phyloP scores from a whole-genome alignment of 495 filamentous ascomycete species.

The Penicillium psychrofluorescens region DNA sequence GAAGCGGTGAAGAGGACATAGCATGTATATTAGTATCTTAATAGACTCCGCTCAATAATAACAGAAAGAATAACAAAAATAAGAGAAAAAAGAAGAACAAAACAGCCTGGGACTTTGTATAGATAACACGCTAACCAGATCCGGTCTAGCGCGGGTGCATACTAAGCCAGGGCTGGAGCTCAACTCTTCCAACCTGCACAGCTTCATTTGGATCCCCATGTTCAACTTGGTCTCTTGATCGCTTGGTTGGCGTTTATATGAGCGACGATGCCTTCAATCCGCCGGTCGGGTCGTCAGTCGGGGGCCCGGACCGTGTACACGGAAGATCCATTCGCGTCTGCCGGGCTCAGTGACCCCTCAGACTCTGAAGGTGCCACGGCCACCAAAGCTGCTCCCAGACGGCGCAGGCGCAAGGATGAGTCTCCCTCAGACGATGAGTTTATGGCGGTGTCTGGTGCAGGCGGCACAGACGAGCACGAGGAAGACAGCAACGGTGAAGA shows the following conservation, averaged over 20 bases:
- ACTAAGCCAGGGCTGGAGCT: no score
- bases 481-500: constrained; percentile 1
- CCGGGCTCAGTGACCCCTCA: constrained; percentile 26
- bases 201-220: background rate
- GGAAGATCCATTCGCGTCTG: constrained; percentile 25
- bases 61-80: background rate
- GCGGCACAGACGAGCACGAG: constrained; percentile 7
- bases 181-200: no score
- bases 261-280: constrained; percentile 19
- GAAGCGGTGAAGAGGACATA: background rate
- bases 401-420: constrained; percentile 8
- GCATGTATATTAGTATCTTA: background rate
- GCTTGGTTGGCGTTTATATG: no score
- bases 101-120: no score
- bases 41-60: background rate
- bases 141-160: no score
- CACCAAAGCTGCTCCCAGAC: constrained; percentile 12
- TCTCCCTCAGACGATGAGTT: constrained; percentile 26
- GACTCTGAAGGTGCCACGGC: constrained; percentile 6
- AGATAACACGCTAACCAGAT: no score
- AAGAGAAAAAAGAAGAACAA: background rate
- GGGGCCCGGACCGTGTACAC: constrained; percentile 26
- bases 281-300: constrained; percentile 32
- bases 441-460: constrained; percentile 18
- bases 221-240: background rate